Conservation (phyloP, 129 eudicot species). For the Chrysanthemum seticuspe region DNA sequence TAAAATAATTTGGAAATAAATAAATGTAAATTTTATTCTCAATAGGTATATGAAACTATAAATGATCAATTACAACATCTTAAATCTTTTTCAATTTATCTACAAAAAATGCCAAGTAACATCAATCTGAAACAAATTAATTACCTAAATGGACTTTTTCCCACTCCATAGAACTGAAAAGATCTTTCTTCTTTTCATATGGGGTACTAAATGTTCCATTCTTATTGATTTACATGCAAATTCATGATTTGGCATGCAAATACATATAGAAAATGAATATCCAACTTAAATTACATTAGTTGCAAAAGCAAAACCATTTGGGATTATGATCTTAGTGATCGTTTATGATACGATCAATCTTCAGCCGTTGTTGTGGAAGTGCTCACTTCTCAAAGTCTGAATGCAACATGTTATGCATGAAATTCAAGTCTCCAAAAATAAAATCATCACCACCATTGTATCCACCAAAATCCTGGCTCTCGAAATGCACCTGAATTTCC, state of each 20-base stretch:
- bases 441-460: slow-evolving; percentile 58
- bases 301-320: slow-evolving; percentile 7
- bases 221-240: slow-evolving; percentile 28
- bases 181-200: not conserved
- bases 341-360: not conserved
- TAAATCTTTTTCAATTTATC: slow-evolving; percentile 9
- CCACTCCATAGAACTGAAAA: slow-evolving; percentile 23
- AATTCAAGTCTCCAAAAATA: slow-evolving; percentile 55
- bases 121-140: slow-evolving; percentile 20
- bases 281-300: slow-evolving; percentile 22
- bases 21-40: slow-evolving; percentile 15
- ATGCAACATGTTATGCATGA: slow-evolving; percentile 63
- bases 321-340: not conserved
- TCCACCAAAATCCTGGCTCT: slow-evolving; percentile 39
- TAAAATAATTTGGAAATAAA: not conserved
- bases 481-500: slow-evolving; percentile 56
- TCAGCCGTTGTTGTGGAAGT: not conserved
- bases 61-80: slow-evolving; percentile 29
- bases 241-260: slow-evolving; percentile 29
- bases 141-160: slow-evolving; percentile 33
- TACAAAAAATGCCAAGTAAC: slow-evolving; percentile 27
- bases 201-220: slow-evolving; percentile 37
- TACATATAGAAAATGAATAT: slow-evolving; percentile 17
- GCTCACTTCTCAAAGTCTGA: slow-evolving; percentile 46
- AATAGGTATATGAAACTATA: not conserved